Percentiles rank a stretch among this genome's conserved stretches.
Conservation (phyloP, 1,284 basidiomycete species). For the Takashimella koratensis region DNA sequence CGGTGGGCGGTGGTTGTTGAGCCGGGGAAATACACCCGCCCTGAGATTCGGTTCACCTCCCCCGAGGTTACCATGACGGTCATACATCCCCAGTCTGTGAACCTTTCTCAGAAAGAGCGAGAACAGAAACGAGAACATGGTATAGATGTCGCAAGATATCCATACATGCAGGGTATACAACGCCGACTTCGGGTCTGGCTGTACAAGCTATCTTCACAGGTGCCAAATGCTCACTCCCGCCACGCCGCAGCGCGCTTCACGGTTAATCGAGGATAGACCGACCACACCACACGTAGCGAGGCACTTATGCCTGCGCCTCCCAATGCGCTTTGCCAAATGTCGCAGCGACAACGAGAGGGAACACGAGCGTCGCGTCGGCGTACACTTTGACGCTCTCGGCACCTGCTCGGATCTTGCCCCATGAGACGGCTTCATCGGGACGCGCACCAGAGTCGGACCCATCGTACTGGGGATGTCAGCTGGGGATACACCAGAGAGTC, state of each 20-base stretch:
- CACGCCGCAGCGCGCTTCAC: too few relatives aligned
- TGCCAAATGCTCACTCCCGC: neutral
- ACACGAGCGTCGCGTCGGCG: conserved; percentile 77
- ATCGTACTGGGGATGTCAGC: conserved; percentile 60
- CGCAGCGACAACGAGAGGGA: conserved; percentile 80
- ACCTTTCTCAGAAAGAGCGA: too few relatives aligned
- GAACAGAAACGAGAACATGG: too few relatives aligned
- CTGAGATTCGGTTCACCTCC: too few relatives aligned
- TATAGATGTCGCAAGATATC: too few relatives aligned
- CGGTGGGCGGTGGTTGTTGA: too few relatives aligned
- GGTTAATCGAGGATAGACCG: too few relatives aligned
- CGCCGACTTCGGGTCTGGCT: conserved; percentile 3
- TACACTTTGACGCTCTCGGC: conserved; percentile 83
- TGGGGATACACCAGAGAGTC: neutral
- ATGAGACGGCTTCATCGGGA: conserved; percentile 97
- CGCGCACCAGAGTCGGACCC: conserved; percentile 95
- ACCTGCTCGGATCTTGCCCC: conserved; percentile 94
- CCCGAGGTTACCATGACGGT: too few relatives aligned
- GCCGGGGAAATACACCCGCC: too few relatives aligned
- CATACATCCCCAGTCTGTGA: too few relatives aligned
- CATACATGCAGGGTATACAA: too few relatives aligned
- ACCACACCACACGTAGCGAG: neutral
- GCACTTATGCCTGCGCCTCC: conserved; percentile 26
- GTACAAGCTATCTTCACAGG: conserved; percentile 6
- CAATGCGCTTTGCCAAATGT: conserved; percentile 67